phyloP scores from a whole-genome alignment of 169 alveolate species.

The Plasmodium knowlesi region DNA sequence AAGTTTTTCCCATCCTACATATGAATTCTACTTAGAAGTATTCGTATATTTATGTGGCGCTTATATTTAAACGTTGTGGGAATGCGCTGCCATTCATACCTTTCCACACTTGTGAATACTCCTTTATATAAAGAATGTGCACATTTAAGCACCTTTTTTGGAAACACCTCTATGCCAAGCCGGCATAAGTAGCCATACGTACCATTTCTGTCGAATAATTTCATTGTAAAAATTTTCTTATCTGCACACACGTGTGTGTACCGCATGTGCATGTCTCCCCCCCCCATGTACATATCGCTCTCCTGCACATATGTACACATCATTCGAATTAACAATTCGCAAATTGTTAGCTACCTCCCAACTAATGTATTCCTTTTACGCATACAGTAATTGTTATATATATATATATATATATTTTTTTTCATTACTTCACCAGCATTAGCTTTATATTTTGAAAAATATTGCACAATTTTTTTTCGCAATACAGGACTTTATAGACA shows the following conservation, averaged over 20 bases:
- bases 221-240: neutral
- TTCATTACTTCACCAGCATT: neutral
- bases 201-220: neutral
- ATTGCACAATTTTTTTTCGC: neutral
- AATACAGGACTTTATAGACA: neutral
- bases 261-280: neutral
- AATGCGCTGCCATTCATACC: neutral
- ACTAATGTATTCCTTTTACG: neutral
- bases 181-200: neutral
- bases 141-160: neutral
- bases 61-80: neutral
- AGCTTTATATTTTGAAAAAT: neutral
- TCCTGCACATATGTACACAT: neutral
- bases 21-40: neutral
- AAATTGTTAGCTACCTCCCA: neutral
- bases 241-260: neutral
- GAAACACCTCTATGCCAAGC: neutral
- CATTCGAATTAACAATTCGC: conserved; percentile 5
- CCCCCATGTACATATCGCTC: neutral
- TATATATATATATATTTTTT: too few relatives aligned
- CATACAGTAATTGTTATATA: neutral
- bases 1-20: neutral
- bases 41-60: neutral
- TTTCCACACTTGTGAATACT: neutral
- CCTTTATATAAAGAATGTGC: neutral